Evolutionary conservation across 2,329 filamentous ascomycete genomes (phyloP).

Genomic region (Botrytis galanthina): DNA sequence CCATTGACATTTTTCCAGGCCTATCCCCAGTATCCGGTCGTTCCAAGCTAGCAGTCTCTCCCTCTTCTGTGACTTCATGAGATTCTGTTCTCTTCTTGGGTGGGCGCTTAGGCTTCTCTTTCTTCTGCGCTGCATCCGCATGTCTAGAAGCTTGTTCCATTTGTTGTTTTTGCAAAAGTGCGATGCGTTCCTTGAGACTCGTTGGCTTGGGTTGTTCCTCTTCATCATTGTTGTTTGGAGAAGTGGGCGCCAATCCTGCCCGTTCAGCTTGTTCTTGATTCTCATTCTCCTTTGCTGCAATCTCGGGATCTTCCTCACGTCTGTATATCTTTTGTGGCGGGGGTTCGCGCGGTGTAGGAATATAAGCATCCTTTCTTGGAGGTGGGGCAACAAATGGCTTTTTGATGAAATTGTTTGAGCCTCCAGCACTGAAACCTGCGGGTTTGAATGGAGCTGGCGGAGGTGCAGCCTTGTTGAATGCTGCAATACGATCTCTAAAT

Average conservation of each 20-base stretch:
- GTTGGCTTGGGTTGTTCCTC: conserved; percentile 89
- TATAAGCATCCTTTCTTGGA: conserved; percentile 85
- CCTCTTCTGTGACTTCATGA: conserved; percentile 43
- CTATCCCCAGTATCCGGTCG: conserved; percentile 50
- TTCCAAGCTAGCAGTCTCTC: conserved; percentile 44
- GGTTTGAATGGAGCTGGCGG: conserved; percentile 91
- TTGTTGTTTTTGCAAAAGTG: conserved; percentile 89
- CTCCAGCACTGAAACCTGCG: conserved; percentile 56
- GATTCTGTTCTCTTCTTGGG: conserved; percentile 63
- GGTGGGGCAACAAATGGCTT: conserved; percentile 96
- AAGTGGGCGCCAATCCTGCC: conserved; percentile 56
- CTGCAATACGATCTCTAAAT: conserved; percentile 93
- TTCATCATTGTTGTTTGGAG: conserved; percentile 43
- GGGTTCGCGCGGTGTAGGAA: conserved; percentile 71
- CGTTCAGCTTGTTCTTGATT: conserved; percentile 65
- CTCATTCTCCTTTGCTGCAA: conserved; percentile 64
- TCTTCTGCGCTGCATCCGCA: conserved; percentile 73
- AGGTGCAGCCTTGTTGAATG: conserved; percentile 89
- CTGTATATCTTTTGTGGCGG: conserved; percentile 75
- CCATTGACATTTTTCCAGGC: conserved; percentile 50
- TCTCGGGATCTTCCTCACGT: conserved; percentile 81
- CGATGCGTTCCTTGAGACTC: conserved; percentile 93
- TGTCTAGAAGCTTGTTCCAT: conserved; percentile 82
- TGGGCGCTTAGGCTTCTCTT: conserved; percentile 82
- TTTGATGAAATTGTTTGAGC: conserved; percentile 75